These are phyloP conservation scores for Exophiala sp. DNA, from an alignment of 2,329 filamentous ascomycete genomes.

Conservation along the genomic window DNA sequence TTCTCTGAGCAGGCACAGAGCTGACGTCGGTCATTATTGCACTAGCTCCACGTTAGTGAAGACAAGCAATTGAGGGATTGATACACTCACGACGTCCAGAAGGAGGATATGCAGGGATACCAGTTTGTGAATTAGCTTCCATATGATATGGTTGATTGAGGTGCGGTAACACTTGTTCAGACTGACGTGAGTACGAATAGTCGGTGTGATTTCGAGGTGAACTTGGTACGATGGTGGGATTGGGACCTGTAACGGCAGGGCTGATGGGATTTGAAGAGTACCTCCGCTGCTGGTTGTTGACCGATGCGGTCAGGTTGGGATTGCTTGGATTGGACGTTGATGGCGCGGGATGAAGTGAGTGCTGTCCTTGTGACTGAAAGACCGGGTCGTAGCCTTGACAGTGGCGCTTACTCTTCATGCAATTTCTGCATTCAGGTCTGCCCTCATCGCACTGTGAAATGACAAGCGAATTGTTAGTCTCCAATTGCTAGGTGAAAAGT, in stretches of 20 bases:
- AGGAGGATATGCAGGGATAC: constrained; percentile 18
- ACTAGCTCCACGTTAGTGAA: constrained; percentile 13
- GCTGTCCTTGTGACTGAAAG: constrained; percentile 63
- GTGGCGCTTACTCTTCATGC: constrained; percentile 65
- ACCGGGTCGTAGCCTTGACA: constrained; percentile 67
- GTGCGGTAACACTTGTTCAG: constrained; percentile 24
- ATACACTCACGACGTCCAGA: constrained; percentile 22
- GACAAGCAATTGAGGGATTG: not conserved
- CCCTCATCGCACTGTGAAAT: constrained; percentile 82
- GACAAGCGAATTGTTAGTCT: constrained; percentile 12
- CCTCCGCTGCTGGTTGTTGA: constrained; percentile 11
- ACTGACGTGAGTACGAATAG: constrained; percentile 22
- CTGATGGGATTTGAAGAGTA: constrained; percentile 18
- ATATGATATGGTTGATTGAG: constrained; percentile 28
- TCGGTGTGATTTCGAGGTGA: constrained; percentile 25
- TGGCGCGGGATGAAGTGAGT: constrained; percentile 50
- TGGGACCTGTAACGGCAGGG: constrained; percentile 18
- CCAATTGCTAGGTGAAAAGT: not conserved
- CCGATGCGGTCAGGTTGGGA: constrained; percentile 35
- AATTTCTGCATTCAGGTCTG: constrained; percentile 79
- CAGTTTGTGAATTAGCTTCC: constrained; percentile 19
- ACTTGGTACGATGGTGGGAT: constrained; percentile 16
- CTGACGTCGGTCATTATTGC: constrained; percentile 21
- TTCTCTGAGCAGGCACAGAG: constrained; percentile 42
- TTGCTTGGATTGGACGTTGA: constrained; percentile 35